Evolutionary conservation across 2,329 filamentous ascomycete genomes (phyloP), one percentile per base, ranked within the genome.

Genomic region (Sarocladium kiliense): DNA sequence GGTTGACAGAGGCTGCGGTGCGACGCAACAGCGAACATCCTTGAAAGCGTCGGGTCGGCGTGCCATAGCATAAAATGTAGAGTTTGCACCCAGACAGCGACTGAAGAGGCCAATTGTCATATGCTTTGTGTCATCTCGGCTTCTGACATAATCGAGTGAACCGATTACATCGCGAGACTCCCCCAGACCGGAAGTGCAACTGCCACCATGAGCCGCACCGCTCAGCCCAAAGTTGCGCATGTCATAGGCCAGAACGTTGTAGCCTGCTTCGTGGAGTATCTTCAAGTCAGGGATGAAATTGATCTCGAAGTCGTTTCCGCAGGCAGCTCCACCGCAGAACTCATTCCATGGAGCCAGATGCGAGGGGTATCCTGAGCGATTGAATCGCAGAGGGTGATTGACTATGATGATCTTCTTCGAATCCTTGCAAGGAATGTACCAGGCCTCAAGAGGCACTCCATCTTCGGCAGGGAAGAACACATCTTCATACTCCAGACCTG

Each of bases 161-260:
- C 56, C 56, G 4, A 57, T 32, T 36, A 57, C 47, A 41, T 57
- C 56, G 36, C 56, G 56, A 3, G 54, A 47, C 49, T 57, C 54
- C 36, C 47, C 55, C 14, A 21, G 12, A 21, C 36, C 36, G 19
- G 41, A 25, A 11, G 34, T 41, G 23, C 41, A 57, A 11, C 50
- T 42, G 23, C 44, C 56, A 19, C 45, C 39, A 14, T 47, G 51
- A 21, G 19, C 54, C 27, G 34, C 30, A 5, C 41, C 56, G 25
- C 27, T 41, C 27, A 56, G 39, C 18, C 56, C 56, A 26, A 55
- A 21, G 36, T 57, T 56, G 23, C 54, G 56, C 7, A 57, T 19
- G 32, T 75, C 19, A 71, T 77, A 36, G 73, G 75, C 3, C 11
- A 57, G 39, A 18, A 57, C 41, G 37, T 57, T 57, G 12, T 34